These are phyloP conservation scores for Suillus bovinus DNA, from an alignment of 768 basidiomycete genomes.

Conservation along the genomic window DNA sequence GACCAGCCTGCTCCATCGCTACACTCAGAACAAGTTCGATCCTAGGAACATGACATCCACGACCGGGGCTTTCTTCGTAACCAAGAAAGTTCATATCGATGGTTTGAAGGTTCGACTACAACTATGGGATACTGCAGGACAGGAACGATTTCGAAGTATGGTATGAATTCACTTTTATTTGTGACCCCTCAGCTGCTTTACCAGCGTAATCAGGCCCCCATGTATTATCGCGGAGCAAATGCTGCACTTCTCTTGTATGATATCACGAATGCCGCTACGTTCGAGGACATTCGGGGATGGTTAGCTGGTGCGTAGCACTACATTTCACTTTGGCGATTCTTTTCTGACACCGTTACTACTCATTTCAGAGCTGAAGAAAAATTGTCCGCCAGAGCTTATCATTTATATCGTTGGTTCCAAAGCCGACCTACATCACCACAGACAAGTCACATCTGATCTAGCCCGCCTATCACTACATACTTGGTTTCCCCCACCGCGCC, in stretches of 20 bases:
- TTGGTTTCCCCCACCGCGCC: constrained; percentile 84
- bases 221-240: constrained; percentile 96
- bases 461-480: constrained; percentile 82
- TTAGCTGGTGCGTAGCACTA: constrained; percentile 62
- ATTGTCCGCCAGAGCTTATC: constrained; percentile 83
- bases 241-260: constrained; percentile 94
- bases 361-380: constrained; percentile 80
- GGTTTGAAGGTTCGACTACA: constrained; percentile 85
- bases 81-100: constrained; percentile 86
- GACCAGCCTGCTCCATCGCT: constrained; percentile 87
- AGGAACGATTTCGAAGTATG: constrained; percentile 92
- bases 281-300: constrained; percentile 92
- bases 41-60: constrained; percentile 88
- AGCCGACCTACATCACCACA: constrained; percentile 70
- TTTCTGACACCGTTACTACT: constrained; percentile 11
- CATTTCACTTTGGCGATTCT: background rate
- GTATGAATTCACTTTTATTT: constrained; percentile 39
- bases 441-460: constrained; percentile 79
- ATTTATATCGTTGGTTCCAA: constrained; percentile 97
- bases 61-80: constrained; percentile 91
- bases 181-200: constrained; percentile 16
- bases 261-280: constrained; percentile 85
- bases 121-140: constrained; percentile 93
- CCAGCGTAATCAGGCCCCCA: constrained; percentile 65
- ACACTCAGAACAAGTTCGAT: constrained; percentile 89